These are phyloP conservation scores for Zalaria obscura DNA, from an alignment of 2,329 filamentous ascomycete species.

Conservation along the genomic window DNA sequence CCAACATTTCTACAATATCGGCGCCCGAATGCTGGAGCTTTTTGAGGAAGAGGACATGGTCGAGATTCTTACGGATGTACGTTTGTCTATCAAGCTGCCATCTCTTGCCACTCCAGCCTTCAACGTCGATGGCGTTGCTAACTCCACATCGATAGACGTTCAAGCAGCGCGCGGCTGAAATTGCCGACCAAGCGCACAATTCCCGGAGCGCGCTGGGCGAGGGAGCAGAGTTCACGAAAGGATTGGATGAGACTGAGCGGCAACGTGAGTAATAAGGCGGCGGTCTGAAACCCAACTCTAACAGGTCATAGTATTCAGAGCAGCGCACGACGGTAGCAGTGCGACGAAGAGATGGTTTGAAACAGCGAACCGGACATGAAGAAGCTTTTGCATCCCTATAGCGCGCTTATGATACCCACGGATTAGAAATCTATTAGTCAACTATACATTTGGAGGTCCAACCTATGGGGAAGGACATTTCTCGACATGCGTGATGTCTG, in stretches of 20 bases:
- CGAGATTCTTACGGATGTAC: constrained; percentile 38
- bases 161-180: constrained; percentile 64
- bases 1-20: constrained; percentile 77
- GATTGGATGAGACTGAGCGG: constrained; percentile 82
- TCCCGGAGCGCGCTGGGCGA: constrained; percentile 38
- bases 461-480: too few species aligned
- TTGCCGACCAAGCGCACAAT: constrained; percentile 81
- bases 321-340: constrained; percentile 33
- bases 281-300: background rate
- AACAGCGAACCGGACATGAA: constrained; percentile 8
- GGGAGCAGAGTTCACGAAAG: constrained; percentile 68
- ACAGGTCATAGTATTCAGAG: constrained; percentile 27
- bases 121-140: background rate
- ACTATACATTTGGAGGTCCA: too few species aligned
- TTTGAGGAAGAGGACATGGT: constrained; percentile 79
- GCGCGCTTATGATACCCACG: too few species aligned
- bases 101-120: background rate
- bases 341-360: constrained; percentile 30
- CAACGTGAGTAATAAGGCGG: constrained; percentile 31
- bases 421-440: too few species aligned
- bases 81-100: constrained; percentile 4
- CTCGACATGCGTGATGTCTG: too few species aligned
- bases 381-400: too few species aligned
- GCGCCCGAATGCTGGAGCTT: constrained; percentile 72
- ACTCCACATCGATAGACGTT: constrained; percentile 45